A percentile compares a stretch with the other conserved stretches of the same genome.
Evolutionary conservation across 768 basidiomycete genomes (phyloP).

Genomic region (Exidia glandulosa): DNA sequence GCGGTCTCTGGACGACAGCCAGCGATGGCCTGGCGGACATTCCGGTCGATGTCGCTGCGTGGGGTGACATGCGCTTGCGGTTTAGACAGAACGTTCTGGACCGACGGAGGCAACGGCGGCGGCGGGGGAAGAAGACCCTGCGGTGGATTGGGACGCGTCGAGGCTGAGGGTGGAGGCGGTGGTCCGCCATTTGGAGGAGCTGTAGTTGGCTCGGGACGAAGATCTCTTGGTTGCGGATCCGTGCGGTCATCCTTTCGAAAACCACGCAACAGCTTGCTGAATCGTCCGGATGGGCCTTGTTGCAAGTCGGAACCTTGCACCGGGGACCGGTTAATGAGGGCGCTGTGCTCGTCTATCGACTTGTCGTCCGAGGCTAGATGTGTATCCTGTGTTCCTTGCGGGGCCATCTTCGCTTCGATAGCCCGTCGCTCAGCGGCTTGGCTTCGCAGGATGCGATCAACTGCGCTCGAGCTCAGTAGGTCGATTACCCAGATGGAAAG

Average conservation of each 20-base stretch:
- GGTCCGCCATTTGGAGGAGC: background rate
- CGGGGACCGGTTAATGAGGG: background rate
- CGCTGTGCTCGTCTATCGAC: background rate
- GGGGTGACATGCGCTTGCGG: slow-evolving; percentile 26
- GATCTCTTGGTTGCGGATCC: background rate
- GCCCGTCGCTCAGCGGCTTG: slow-evolving; percentile 41
- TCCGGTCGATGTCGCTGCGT: slow-evolving; percentile 22
- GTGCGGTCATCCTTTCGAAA: too few relatives aligned
- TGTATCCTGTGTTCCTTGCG: background rate
- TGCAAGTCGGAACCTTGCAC: background rate
- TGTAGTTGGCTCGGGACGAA: background rate
- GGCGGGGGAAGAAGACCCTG: too few relatives aligned
- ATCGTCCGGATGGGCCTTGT: background rate
- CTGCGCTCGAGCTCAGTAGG: slow-evolving; percentile 24
- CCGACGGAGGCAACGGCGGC: background rate
- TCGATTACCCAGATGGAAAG: background rate
- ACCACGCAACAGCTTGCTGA: background rate
- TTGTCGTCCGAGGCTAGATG: background rate
- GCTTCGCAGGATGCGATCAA: slow-evolving; percentile 80
- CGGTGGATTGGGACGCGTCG: background rate
- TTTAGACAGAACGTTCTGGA: background rate
- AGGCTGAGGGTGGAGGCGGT: background rate
- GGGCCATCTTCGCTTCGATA: slow-evolving; percentile 15
- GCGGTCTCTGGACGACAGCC: slow-evolving; percentile 38
- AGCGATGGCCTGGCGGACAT: slow-evolving; percentile 12